Conservation (phyloP, 148 eudicot species). For the Cornus florida region DNA sequence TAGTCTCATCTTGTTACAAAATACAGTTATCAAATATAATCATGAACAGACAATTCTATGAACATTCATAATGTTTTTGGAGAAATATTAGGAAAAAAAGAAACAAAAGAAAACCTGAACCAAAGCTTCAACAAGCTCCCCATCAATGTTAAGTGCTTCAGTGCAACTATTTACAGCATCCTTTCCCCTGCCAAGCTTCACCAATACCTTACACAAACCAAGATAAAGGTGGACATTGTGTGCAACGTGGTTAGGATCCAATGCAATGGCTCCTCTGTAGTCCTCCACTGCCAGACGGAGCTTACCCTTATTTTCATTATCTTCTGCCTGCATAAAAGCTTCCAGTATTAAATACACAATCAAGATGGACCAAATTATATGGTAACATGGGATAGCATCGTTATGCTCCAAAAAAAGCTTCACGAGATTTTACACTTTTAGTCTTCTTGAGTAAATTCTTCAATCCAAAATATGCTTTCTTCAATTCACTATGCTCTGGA, state of each 20-base stretch:
- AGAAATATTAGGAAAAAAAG: constrained; percentile 19
- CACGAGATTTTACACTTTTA: constrained; percentile 54
- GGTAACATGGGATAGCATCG: neutral
- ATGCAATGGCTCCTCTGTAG: constrained; percentile 78
- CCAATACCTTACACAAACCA: constrained; percentile 87
- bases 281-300: constrained; percentile 88
- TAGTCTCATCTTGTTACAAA: neutral
- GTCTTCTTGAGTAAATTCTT: constrained; percentile 89
- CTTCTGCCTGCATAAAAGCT: constrained; percentile 61
- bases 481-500: constrained; percentile 90
- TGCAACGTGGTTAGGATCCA: constrained; percentile 82
- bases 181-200: constrained; percentile 85
- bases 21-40: neutral
- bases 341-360: constrained; percentile 3
- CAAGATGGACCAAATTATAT: neutral
- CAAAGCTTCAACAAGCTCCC: constrained; percentile 76
- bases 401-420: constrained; percentile 2
- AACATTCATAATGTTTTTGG: neutral
- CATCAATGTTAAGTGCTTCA: constrained; percentile 77
- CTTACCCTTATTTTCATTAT: constrained; percentile 77
- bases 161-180: constrained; percentile 72
- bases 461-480: constrained; percentile 91
- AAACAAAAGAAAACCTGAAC: constrained; percentile 30
- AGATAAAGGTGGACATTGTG: constrained; percentile 85
- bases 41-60: neutral